Evolutionary conservation across 805 yeast genomes (phyloP).

Genomic region (Cyberlindnera suaveolens): DNA sequence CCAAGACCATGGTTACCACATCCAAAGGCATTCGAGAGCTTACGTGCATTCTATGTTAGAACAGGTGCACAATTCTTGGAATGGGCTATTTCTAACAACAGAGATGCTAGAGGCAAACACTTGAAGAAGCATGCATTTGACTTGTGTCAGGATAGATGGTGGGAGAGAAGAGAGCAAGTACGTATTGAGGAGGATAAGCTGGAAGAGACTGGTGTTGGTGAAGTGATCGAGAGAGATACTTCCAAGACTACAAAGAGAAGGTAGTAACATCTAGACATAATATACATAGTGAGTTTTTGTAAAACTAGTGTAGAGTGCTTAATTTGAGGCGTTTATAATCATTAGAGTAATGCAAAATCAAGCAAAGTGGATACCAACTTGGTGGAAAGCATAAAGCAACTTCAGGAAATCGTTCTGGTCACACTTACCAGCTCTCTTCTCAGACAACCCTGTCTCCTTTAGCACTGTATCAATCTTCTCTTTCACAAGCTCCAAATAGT

Average conservation of each 20-base stretch:
- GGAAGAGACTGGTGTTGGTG: constrained; percentile 87
- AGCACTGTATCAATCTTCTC: constrained; percentile 68
- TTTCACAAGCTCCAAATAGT: constrained; percentile 44
- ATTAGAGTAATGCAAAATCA: constrained; percentile 21
- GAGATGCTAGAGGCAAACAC: constrained; percentile 84
- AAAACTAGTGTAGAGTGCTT: background rate
- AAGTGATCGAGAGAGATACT: constrained; percentile 70
- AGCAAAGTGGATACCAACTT: constrained; percentile 95
- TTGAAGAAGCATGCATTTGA: constrained; percentile 87
- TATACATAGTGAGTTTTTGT: background rate
- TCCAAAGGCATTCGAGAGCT: constrained; percentile 85
- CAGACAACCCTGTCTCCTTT: constrained; percentile 71
- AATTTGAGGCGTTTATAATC: background rate
- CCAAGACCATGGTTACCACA: constrained; percentile 96
- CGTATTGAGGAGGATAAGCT: constrained; percentile 81
- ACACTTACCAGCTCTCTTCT: constrained; percentile 86
- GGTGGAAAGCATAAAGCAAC: constrained; percentile 87
- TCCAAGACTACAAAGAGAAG: constrained; percentile 49
- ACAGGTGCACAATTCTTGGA: constrained; percentile 83
- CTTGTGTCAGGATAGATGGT: constrained; percentile 90
- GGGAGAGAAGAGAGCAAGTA: constrained; percentile 96
- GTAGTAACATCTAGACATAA: constrained; percentile 18
- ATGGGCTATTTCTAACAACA: constrained; percentile 87
- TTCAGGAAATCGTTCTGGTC: constrained; percentile 92
- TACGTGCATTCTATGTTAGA: constrained; percentile 79